phyloP scores from a whole-genome alignment of 257 asterid species.

The Scutellaria galericulata region DNA sequence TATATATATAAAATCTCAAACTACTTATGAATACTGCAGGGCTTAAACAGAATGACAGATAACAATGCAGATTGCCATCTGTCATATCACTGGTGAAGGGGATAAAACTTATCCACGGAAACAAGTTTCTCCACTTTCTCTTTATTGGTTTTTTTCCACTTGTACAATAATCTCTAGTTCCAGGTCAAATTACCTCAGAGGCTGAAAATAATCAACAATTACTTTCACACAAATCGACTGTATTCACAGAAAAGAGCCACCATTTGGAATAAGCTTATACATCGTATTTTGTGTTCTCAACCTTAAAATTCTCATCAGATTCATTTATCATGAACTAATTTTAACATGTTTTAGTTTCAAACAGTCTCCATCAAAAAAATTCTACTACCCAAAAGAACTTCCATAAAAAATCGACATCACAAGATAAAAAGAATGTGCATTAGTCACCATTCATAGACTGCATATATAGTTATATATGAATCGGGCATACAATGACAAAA shows the following conservation, averaged over 20 bases:
- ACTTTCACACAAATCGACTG: neutral
- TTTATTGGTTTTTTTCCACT: neutral
- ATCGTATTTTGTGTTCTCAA: neutral
- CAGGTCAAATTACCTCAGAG: neutral
- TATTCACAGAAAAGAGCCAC: conserved; percentile 9
- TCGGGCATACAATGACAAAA: conserved; percentile 4
- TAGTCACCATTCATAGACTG: neutral
- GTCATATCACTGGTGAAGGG: conserved; percentile 3
- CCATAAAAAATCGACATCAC: conserved; percentile 18
- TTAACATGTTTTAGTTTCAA: conserved; percentile 8
- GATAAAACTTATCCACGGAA: conserved; percentile 14
- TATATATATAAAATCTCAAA: conserved; percentile 4
- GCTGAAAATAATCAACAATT: neutral
- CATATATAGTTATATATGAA: neutral
- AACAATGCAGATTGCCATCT: neutral
- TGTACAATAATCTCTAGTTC: neutral
- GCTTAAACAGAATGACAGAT: neutral
- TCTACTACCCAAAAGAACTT: neutral
- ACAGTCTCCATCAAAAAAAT: neutral
- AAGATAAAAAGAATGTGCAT: neutral
- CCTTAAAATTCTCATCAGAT: neutral
- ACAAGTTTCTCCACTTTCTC: neutral
- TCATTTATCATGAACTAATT: conserved; percentile 4
- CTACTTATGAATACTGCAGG: neutral
- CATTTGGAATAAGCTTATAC: neutral